Evolutionary conservation across 306 rosid genomes (phyloP).

Genomic region (Malus sieversii): DNA sequence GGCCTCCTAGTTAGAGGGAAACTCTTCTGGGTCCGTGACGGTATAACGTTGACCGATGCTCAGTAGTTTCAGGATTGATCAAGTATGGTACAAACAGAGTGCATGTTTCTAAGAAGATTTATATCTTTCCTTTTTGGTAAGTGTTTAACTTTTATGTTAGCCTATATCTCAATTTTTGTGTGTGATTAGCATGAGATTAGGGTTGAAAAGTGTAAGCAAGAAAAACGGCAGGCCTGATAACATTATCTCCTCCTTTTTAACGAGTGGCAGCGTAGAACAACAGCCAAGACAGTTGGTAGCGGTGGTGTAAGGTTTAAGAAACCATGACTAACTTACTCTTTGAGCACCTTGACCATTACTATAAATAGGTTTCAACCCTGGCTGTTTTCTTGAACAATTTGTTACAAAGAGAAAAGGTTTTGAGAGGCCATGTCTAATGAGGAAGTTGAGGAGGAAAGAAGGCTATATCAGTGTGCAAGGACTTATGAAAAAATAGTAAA

Average conservation of each 20-base stretch:
- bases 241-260: not conserved
- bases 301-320: not conserved
- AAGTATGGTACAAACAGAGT: not conserved
- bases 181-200: conserved; percentile 16
- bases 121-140: not conserved
- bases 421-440: conserved; percentile 18
- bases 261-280: not conserved
- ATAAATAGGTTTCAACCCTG: not conserved
- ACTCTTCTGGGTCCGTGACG: too few species aligned
- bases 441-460: conserved; percentile 29
- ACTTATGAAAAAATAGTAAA: conserved; percentile 21
- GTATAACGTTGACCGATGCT: too few species aligned
- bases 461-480: conserved; percentile 23
- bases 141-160: not conserved
- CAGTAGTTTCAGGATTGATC: too few species aligned
- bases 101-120: not conserved
- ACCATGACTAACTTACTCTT: not conserved
- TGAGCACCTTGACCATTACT: not conserved
- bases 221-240: not conserved
- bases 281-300: not conserved
- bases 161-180: not conserved
- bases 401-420: not conserved
- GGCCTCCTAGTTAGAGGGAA: too few species aligned
- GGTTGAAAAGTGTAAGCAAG: not conserved
- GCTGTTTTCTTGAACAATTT: not conserved